phyloP scores from a whole-genome alignment of 1,284 basidiomycete genomes.

The Microbotryum scabiosae region DNA sequence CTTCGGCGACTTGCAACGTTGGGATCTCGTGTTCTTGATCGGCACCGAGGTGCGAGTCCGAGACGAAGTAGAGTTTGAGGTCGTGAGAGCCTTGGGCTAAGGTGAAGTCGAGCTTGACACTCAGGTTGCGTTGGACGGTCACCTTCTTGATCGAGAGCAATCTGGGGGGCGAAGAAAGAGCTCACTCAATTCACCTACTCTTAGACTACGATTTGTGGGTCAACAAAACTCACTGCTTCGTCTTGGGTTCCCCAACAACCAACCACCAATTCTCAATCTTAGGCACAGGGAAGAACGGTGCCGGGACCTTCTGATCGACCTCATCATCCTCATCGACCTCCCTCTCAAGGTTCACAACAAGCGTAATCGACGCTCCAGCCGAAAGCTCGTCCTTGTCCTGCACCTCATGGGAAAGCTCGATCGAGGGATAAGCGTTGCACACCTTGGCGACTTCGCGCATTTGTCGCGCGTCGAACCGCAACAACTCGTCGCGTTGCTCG shows the following conservation, averaged over 20 bases:
- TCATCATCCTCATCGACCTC: slow-evolving; percentile 72
- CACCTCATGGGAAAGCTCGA: slow-evolving; percentile 77
- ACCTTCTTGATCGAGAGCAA: slow-evolving; percentile 92
- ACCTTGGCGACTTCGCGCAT: slow-evolving; percentile 87
- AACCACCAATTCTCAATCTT: slow-evolving; percentile 98
- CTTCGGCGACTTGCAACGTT: slow-evolving; percentile 72
- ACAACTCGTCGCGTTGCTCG: slow-evolving; percentile 65
- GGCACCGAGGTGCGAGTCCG: slow-evolving; percentile 72
- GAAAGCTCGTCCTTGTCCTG: slow-evolving; percentile 70
- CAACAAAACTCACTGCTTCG: slow-evolving; percentile 43
- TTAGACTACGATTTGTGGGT: too few species aligned
- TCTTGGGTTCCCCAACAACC: slow-evolving; percentile 70
- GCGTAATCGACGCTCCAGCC: slow-evolving; percentile 68
- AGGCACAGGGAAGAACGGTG: slow-evolving; percentile 80
- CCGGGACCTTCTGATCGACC: slow-evolving; percentile 70
- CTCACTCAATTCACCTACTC: not conserved
- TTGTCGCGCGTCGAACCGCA: slow-evolving; percentile 77
- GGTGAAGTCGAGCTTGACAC: slow-evolving; percentile 80
- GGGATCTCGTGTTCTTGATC: slow-evolving; percentile 81
- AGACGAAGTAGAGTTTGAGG: slow-evolving; percentile 84
- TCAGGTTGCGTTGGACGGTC: slow-evolving; percentile 68
- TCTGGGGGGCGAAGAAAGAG: not conserved
- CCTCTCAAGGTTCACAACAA: slow-evolving; percentile 70
- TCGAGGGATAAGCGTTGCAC: slow-evolving; percentile 78
- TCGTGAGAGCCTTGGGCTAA: slow-evolving; percentile 71